Percentiles rank a stretch among this genome's conserved stretches.
These are phyloP conservation scores for Cyberlindnera misumaiensis DNA, from an alignment of 805 yeast genomes.

Conservation along the genomic window DNA sequence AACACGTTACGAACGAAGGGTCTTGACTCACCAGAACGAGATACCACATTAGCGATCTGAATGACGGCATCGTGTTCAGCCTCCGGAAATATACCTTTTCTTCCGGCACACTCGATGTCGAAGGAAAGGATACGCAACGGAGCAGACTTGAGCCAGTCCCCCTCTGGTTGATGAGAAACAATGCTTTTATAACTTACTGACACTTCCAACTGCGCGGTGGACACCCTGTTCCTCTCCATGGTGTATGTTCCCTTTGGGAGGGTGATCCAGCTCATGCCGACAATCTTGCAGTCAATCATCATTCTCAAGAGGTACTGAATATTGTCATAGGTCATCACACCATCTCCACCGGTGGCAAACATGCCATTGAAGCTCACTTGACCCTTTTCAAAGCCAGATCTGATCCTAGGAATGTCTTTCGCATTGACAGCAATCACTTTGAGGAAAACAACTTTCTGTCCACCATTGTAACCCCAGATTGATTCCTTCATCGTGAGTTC, in stretches of 20 bases:
- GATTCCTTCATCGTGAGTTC: slow-evolving; percentile 72
- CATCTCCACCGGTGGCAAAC: slow-evolving; percentile 48
- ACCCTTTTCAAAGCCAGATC: slow-evolving; percentile 82
- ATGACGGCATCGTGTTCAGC: slow-evolving; percentile 90
- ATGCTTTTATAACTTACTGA: slow-evolving; percentile 60
- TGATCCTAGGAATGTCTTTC: slow-evolving; percentile 54
- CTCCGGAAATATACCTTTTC: slow-evolving; percentile 95
- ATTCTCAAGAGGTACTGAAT: slow-evolving; percentile 77
- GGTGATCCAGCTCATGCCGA: slow-evolving; percentile 97
- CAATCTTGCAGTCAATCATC: slow-evolving; percentile 88
- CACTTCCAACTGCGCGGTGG: slow-evolving; percentile 85
- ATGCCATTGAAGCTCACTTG: slow-evolving; percentile 58
- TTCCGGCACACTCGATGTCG: slow-evolving; percentile 98
- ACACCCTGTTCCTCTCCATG: slow-evolving; percentile 36
- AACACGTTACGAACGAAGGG: slow-evolving; percentile 95
- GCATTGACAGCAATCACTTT: slow-evolving; percentile 66
- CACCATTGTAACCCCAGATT: slow-evolving; percentile 90
- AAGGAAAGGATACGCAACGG: slow-evolving; percentile 90
- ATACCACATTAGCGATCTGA: slow-evolving; percentile 94
- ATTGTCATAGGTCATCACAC: slow-evolving; percentile 76
- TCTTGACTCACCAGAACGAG: slow-evolving; percentile 69
- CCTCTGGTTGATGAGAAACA: slow-evolving; percentile 81
- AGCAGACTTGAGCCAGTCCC: slow-evolving; percentile 88
- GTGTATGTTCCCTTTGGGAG: slow-evolving; percentile 69
- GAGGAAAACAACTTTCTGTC: slow-evolving; percentile 69